Evolutionary conservation across 2,329 filamentous ascomycete genomes (phyloP), one percentile per base, ranked within the genome.

Genomic region (Niveomyces coronatus): DNA sequence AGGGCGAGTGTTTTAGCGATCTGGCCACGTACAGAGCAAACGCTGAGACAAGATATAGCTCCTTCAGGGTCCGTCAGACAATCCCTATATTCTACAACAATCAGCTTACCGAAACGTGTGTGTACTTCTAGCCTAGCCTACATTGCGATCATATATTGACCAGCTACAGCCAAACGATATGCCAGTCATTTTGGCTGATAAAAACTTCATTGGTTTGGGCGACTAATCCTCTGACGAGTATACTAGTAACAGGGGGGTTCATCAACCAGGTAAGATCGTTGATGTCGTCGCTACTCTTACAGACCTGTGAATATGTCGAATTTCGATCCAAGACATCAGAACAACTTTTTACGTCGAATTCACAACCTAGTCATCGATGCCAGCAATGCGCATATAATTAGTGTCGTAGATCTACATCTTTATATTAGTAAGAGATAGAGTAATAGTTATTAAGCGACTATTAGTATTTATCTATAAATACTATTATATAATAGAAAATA

Each of bases 271-370:
- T 39, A 30, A 30, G 36, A 19, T 31, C 15, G 11, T 4, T 18
- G 15, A 34, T 4, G 14, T 6, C n/a, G 17, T 9, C 15, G 3
- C 18, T 17, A 17, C 14, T 28, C 10, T 32, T 19, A 9, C 15
- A 29, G 11, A 9, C 15, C n/a, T 4, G 10, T 11, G 26, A 15
- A 20, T 9, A 15, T 30, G 10, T 33, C 24, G 31, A 35, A 29
- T 9, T n/a, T 38, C 33, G 13, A 39, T 10, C 3, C 28, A 18
- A 4, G 7, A 8, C 8, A 76, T 20, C 27, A 43, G 27, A 79
- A 74, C 47, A 70, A 78, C 9, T 83, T 83, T 55, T 79, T 67
- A 51, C 65, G 77, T 32, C 74, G 79, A 47, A 68, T 82, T 44
- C 66, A 76, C 13, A 83, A 84, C 50, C 64, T 84, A 39, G 61